phyloP scores from a whole-genome alignment of 768 basidiomycete species.

The Suillus tomentosus region DNA sequence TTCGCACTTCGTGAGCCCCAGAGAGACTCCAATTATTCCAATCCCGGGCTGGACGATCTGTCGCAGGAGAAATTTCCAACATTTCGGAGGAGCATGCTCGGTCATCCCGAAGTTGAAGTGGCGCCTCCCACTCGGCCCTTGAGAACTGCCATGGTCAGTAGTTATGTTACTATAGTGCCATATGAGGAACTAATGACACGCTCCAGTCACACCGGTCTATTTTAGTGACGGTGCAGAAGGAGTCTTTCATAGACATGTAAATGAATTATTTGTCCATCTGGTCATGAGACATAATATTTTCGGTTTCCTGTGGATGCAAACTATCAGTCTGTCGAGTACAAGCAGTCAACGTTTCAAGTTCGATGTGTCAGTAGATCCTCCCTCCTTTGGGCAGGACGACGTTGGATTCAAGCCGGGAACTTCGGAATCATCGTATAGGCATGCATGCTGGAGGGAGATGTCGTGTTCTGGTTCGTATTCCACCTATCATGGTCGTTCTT shows the following conservation, averaged over 20 bases:
- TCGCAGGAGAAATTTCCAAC: not conserved
- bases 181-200: not conserved
- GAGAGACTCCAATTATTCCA: not conserved
- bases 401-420: not conserved
- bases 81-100: not conserved
- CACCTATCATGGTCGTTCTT: too few species aligned
- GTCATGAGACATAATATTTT: not conserved
- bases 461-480: not conserved
- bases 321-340: not conserved
- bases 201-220: not conserved
- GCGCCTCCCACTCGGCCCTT: not conserved
- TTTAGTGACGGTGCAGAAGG: not conserved
- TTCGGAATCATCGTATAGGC: not conserved
- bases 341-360: not conserved
- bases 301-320: not conserved
- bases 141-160: not conserved
- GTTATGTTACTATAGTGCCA: too few species aligned
- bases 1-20: not conserved
- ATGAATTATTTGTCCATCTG: not conserved
- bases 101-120: not conserved
- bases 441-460: not conserved
- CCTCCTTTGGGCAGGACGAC: too few species aligned
- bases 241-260: not conserved
- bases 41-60: too few species aligned
- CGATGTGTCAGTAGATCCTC: too few species aligned